Evolutionary conservation across 2,329 filamentous ascomycete genomes (phyloP).

Genomic region (Xylariaceae sp.): DNA sequence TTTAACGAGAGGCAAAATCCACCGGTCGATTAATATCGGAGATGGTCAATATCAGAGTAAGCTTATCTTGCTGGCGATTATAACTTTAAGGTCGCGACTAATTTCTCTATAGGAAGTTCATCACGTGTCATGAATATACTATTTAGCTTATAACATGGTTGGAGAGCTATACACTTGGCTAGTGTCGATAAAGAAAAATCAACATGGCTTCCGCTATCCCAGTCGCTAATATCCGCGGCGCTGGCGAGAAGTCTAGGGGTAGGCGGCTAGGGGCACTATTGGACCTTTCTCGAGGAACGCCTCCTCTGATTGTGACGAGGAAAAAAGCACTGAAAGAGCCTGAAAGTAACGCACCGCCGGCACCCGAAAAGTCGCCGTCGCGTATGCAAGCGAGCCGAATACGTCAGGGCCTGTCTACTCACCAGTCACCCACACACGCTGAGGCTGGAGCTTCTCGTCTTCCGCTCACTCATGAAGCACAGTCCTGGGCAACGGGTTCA

Average conservation of each 20-base stretch:
- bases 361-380: conserved; percentile 24
- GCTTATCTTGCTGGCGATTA: neutral
- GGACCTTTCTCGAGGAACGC: conserved; percentile 29
- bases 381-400: conserved; percentile 34
- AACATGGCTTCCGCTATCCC: conserved; percentile 34
- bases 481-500: conserved; percentile 39
- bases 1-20: neutral
- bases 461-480: conserved; percentile 41
- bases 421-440: conserved; percentile 20
- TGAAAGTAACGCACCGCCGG: conserved; percentile 20
- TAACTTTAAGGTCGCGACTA: neutral
- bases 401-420: conserved; percentile 35
- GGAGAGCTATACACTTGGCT: conserved; percentile 16
- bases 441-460: conserved; percentile 29
- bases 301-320: conserved; percentile 23
- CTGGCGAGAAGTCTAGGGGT: conserved; percentile 26
- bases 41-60: conserved; percentile 3
- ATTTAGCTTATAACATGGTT: conserved; percentile 25
- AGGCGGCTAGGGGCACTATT: conserved; percentile 30
- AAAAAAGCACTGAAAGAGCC: conserved; percentile 28
- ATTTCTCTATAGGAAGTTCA: neutral
- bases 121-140: conserved; percentile 20
- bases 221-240: conserved; percentile 27
- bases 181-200: conserved; percentile 22
- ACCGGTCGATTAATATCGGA: neutral